Base-by-base conservation (phyloP, 192 early-diverging fungal species). In the Backusella parvicylindrica region DNA sequence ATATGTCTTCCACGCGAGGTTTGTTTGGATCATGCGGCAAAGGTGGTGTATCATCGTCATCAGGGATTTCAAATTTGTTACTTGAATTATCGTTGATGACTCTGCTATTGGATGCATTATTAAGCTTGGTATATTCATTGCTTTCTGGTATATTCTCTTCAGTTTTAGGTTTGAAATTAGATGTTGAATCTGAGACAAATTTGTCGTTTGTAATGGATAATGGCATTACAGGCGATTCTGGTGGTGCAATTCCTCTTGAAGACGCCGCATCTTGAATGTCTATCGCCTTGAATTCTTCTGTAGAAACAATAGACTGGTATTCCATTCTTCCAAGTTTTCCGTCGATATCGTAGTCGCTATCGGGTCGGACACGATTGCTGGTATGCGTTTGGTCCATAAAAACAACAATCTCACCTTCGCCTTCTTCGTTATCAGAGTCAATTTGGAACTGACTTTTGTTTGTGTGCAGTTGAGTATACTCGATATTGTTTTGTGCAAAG, bases 371-470 rank as follows among this genome's bases (percentile, higher is more conserved):
- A 26, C 23, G 53, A 2, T 9, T 60, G 28, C 28, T 60, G 12
- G 2, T 60, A 28, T 60, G 53, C 9, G 26, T 18, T 47, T 43
- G 40, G 16, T 47, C 28, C 68, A 70, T 70, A 47, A 70, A 70
- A 18, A 70, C 68, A 23, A 70, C 68, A 31, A 70, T 70, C 18
- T 70, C 68, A 30, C 68, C 68, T 30, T 70, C 68, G 11, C 28
- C 68, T 70, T 68, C 66, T 23, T 70, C 53, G n/a, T 60, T 60
- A 60, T 60, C 53, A 13, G 53, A 60, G 26, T 60, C 53, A 13
- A 60, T 28, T 23, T 60, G 53, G 11, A 60, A 28, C 12, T 28
- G 53, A 9, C 53, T 60, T 26, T 28, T 60, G n/a, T 7, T 23
- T 21, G 23, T 26, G 21, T 60, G 53, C 8, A 26, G 53, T 2